Conservation (phyloP, 2,329 filamentous ascomycete species). For the Verticillium nonalfalfae region DNA sequence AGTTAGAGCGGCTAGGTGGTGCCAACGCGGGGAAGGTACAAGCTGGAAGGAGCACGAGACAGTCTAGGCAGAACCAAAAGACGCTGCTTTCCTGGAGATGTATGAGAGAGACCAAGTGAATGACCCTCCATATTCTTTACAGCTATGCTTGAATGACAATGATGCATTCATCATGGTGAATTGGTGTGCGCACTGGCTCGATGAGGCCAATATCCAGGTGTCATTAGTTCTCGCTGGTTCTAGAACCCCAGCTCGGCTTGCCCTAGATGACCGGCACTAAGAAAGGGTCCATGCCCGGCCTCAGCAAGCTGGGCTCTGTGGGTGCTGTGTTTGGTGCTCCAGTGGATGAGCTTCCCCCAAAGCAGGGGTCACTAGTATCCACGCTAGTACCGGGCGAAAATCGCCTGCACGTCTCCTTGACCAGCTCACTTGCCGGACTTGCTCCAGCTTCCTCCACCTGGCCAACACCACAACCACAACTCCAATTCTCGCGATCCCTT, state of each 20-base stretch:
- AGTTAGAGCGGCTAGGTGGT: neutral
- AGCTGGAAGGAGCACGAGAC: neutral
- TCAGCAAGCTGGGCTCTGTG: neutral
- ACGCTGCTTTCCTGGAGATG: too few relatives aligned
- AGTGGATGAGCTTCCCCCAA: neutral
- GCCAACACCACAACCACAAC: neutral
- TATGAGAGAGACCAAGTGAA: too few relatives aligned
- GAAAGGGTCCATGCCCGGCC: neutral
- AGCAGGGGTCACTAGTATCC: neutral
- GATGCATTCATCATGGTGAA: neutral
- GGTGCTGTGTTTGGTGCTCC: neutral
- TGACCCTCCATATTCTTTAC: too few relatives aligned
- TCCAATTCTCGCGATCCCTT: neutral
- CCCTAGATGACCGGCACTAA: neutral
- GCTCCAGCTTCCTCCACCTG: neutral
- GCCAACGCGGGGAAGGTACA: neutral
- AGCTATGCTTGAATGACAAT: neutral
- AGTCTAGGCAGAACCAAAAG: neutral
- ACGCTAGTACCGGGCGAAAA: neutral
- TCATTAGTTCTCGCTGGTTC: constrained; percentile 11
- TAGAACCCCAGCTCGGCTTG: constrained; percentile 5
- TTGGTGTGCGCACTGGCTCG: neutral
- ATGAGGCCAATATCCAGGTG: constrained; percentile 3
- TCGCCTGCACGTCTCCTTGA: neutral
- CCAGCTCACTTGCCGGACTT: neutral